Evolutionary conservation across 495 filamentous ascomycete genomes (phyloP), one percentile per base, ranked within the genome.

Genomic region (Neurospora tetrasperma): DNA sequence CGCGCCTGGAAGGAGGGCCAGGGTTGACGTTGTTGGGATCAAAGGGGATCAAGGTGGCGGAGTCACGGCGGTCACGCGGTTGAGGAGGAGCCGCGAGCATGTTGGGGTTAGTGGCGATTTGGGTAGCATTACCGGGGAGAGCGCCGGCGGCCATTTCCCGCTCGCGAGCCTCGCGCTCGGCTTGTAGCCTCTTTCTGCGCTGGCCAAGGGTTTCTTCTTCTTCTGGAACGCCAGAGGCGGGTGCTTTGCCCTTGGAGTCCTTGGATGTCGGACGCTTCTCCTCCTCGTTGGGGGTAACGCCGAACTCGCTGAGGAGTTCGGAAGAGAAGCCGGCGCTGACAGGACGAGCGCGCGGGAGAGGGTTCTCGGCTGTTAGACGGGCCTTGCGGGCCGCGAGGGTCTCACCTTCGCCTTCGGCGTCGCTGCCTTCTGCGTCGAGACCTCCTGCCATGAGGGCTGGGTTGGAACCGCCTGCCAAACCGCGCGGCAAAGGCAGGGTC

Each of bases 131-230:
- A 18, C 71, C 62, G 6, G 39, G 31, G 9, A 73, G 71, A 3
- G 69, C 39, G 40, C 72, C 66, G 77, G 80, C 42, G 73, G 76
- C 74, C 76, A 84, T 81, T 80, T 86, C 83, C 31, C 82, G 81
- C 42, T 83, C 85, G 42, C 83, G 82, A 4, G 88, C 86, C 73
- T 90, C 86, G 12, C 85, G 86, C 81, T 95, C 92, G 62, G 87
- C 89, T 79, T 94, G 92, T 1, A 99, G 86, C 16, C 96, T 89
- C 73, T 86, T 88, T 5, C 94, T 90, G 9, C 95, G 90, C 78
- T 98, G 93, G 14, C 90, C 96, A 3, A 99, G 87, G 0, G 94
- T 97, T 79, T 99, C 95, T 74, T 97, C 93, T 71, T 87, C 86
- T 72, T 90, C 91, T 7, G 83, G 80, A 1, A 80, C 75, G 20